phyloP scores from a whole-genome alignment of 2,329 filamentous ascomycete species.

The Alternaria sp. region DNA sequence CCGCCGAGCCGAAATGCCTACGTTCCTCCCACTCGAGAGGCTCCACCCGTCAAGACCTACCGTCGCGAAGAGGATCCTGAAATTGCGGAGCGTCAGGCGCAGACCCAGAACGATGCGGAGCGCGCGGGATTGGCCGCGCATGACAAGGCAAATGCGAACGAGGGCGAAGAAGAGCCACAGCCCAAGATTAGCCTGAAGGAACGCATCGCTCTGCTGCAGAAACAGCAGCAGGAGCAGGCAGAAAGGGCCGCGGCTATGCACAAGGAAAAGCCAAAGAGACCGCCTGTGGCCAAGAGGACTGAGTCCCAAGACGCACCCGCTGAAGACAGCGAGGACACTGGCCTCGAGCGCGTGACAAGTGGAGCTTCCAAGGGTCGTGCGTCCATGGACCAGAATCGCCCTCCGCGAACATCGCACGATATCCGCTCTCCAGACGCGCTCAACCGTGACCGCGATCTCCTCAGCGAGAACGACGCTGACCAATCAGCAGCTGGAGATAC shows the following conservation, averaged over 20 bases:
- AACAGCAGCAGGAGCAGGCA: constrained; percentile 90
- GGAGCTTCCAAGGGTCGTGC: constrained; percentile 42
- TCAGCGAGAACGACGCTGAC: constrained; percentile 71
- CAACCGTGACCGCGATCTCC: constrained; percentile 57
- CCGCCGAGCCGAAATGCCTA: constrained; percentile 93
- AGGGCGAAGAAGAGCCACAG: constrained; percentile 72
- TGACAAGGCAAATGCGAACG: constrained; percentile 49
- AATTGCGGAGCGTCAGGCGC: constrained; percentile 66
- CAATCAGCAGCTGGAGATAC: constrained; percentile 68
- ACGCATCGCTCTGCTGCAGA: constrained; percentile 90
- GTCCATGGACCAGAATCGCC: constrained; percentile 50
- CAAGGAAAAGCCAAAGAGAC: constrained; percentile 85
- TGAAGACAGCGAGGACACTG: constrained; percentile 46
- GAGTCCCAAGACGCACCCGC: constrained; percentile 52
- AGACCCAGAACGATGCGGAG: constrained; percentile 71
- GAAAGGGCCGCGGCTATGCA: constrained; percentile 78
- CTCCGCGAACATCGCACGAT: constrained; percentile 48
- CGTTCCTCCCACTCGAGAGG: constrained; percentile 76
- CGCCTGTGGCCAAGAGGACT: constrained; percentile 68
- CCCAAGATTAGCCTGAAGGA: constrained; percentile 96
- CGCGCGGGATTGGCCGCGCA: constrained; percentile 66
- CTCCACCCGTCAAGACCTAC: constrained; percentile 76
- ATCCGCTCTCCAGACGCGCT: constrained; percentile 49
- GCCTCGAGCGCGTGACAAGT: constrained; percentile 46
- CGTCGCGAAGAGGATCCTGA: constrained; percentile 84